Conservation (phyloP, 1,284 basidiomycete species). For the Lentinus polychrous region DNA sequence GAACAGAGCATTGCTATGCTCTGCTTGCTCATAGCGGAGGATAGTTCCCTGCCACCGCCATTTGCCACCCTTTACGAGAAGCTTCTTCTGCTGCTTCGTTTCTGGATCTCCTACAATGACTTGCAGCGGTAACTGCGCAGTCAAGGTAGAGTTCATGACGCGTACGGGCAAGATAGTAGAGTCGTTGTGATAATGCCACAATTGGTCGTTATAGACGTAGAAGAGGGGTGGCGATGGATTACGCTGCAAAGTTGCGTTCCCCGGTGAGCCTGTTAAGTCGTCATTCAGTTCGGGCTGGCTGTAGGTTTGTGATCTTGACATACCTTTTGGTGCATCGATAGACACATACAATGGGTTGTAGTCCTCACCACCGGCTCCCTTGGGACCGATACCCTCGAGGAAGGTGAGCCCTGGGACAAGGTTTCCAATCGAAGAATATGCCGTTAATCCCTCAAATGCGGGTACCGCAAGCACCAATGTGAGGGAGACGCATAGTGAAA, state of each 20-base stretch:
- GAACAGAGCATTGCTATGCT: constrained; percentile 39
- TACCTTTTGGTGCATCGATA: constrained; percentile 22
- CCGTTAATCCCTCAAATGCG: constrained; percentile 37
- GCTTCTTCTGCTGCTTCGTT: constrained; percentile 8
- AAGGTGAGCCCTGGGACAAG: constrained; percentile 42
- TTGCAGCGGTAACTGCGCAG: constrained; percentile 38
- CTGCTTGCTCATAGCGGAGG: constrained; percentile 44
- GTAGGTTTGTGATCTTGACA: not conserved
- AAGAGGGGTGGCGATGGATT: constrained; percentile 36
- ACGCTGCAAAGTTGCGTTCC: constrained; percentile 25
- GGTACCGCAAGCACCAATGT: constrained; percentile 32
- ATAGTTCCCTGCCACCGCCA: constrained; percentile 55
- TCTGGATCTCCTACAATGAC: constrained; percentile 34
- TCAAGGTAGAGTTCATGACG: constrained; percentile 43
- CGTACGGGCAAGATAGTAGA: constrained; percentile 48
- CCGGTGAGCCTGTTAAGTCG: constrained; percentile 19
- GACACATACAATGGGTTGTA: constrained; percentile 31
- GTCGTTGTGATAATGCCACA: constrained; percentile 51
- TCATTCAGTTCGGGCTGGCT: constrained; percentile 5
- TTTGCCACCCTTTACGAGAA: constrained; percentile 29
- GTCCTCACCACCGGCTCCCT: constrained; percentile 6
- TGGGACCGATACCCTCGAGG: constrained; percentile 38
- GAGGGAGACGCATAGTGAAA: constrained; percentile 14
- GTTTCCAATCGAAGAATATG: constrained; percentile 35
- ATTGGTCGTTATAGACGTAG: constrained; percentile 43